A percentile compares a stretch with the other conserved stretches of the same genome.
These are phyloP conservation scores for Plenodomus biglobosus DNA, from an alignment of 2,329 filamentous ascomycete genomes.

Conservation along the genomic window DNA sequence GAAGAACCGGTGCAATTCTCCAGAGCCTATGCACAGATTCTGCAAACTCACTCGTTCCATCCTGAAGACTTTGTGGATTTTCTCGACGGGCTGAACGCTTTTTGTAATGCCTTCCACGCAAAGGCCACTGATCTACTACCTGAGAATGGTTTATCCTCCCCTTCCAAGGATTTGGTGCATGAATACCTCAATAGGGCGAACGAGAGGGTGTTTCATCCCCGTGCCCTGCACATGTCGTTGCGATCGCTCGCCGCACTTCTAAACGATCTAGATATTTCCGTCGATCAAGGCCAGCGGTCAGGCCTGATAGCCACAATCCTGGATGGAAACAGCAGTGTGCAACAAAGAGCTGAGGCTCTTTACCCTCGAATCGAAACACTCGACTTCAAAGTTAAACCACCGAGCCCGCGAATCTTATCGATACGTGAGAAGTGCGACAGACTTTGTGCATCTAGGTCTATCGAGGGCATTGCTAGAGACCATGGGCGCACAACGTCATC, in stretches of 20 bases:
- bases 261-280: constrained; percentile 20
- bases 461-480: neutral
- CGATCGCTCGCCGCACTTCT: constrained; percentile 27
- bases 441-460: neutral
- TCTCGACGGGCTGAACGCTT: constrained; percentile 36
- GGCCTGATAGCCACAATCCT: constrained; percentile 21
- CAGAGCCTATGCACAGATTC: constrained; percentile 33
- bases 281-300: constrained; percentile 24
- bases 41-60: constrained; percentile 33
- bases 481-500: constrained; percentile 1
- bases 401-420: constrained; percentile 14
- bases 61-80: constrained; percentile 37
- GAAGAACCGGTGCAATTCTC: constrained; percentile 26
- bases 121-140: constrained; percentile 10
- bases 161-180: constrained; percentile 12
- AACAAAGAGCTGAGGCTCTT: constrained; percentile 27
- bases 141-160: neutral
- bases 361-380: constrained; percentile 37
- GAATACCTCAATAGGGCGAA: constrained; percentile 35
- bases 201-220: constrained; percentile 37
- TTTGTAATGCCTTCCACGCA: constrained; percentile 20
- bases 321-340: constrained; percentile 12
- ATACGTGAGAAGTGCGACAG: constrained; percentile 22
- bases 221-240: constrained; percentile 31
- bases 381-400: constrained; percentile 22